phyloP scores from a whole-genome alignment of 306 rosid genomes.

The Cicer judaicum region DNA sequence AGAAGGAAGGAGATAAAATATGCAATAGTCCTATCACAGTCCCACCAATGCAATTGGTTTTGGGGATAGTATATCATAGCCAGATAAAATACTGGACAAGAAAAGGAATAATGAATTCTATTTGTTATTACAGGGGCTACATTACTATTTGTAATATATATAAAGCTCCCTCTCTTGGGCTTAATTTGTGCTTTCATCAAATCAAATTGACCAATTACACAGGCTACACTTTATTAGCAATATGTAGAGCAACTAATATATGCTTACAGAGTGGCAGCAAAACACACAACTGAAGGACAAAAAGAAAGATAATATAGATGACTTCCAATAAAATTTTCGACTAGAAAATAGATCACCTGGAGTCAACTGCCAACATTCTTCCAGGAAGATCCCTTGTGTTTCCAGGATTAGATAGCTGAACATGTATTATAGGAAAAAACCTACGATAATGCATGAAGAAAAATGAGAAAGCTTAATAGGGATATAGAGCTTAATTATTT shows the following conservation, averaged over 20 bases:
- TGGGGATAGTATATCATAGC: conserved; percentile 11
- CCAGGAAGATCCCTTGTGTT: conserved; percentile 74
- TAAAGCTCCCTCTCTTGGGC: no score
- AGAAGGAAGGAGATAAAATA: not conserved
- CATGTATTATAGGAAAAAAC: conserved; percentile 76
- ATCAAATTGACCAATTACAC: not conserved
- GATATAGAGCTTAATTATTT: conserved; percentile 5
- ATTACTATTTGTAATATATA: no score
- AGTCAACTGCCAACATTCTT: conserved; percentile 81
- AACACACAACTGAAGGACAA: conserved; percentile 26
- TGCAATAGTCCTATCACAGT: not conserved
- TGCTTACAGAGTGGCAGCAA: conserved; percentile 22
- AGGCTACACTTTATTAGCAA: conserved; percentile 16
- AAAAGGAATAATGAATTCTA: not conserved
- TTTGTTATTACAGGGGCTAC: not conserved
- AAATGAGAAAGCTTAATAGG: conserved; percentile 30
- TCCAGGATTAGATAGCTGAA: conserved; percentile 87
- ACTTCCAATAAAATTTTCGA: conserved; percentile 30
- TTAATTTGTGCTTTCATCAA: no score
- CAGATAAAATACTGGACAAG: not conserved
- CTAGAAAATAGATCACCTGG: conserved; percentile 61
- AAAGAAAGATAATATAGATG: conserved; percentile 25
- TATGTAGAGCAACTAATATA: conserved; percentile 13
- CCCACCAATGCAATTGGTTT: not conserved
- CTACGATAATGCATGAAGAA: conserved; percentile 52